These are phyloP conservation scores for Taphrina betulina DNA, from an alignment of 1,139 yeast genomes.

Conservation along the genomic window DNA sequence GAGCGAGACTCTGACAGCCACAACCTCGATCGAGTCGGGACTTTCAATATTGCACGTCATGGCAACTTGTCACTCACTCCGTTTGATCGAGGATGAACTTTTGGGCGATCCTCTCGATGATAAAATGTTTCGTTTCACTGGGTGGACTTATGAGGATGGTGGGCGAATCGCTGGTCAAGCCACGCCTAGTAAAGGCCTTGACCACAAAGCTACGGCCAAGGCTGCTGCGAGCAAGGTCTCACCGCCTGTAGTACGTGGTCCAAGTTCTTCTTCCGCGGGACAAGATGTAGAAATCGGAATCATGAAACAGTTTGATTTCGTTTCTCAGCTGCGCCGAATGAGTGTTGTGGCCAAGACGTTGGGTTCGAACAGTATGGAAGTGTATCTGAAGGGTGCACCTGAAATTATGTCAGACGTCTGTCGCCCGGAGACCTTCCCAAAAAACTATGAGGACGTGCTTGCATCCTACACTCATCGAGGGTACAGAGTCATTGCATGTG, in stretches of 20 bases:
- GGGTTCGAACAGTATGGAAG: constrained; percentile 43
- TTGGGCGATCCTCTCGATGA: constrained; percentile 91
- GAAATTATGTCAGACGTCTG: constrained; percentile 88
- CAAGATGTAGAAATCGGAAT: constrained; percentile 50
- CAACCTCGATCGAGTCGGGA: constrained; percentile 5
- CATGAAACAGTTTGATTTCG: constrained; percentile 75
- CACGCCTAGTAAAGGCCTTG: constrained; percentile 44
- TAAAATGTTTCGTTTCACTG: constrained; percentile 88
- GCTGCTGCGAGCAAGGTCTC: constrained; percentile 33
- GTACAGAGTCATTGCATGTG: constrained; percentile 92
- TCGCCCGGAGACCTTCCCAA: constrained; percentile 65
- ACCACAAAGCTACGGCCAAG: constrained; percentile 46
- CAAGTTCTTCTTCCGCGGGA: neutral
- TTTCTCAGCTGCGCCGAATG: constrained; percentile 85
- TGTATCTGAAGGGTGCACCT: constrained; percentile 94
- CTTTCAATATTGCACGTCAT: constrained; percentile 49
- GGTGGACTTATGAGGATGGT: constrained; percentile 69
- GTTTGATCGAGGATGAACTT: constrained; percentile 71
- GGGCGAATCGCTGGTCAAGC: constrained; percentile 39
- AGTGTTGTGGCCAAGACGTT: constrained; percentile 64
- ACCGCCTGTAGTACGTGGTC: constrained; percentile 23
- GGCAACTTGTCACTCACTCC: constrained; percentile 84
- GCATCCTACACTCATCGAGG: constrained; percentile 90
- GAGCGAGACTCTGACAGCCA: constrained; percentile 28
- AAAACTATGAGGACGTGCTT: constrained; percentile 67